phyloP scores from a whole-genome alignment of 768 basidiomycete genomes.

The Hydnomerulius pinastri region DNA sequence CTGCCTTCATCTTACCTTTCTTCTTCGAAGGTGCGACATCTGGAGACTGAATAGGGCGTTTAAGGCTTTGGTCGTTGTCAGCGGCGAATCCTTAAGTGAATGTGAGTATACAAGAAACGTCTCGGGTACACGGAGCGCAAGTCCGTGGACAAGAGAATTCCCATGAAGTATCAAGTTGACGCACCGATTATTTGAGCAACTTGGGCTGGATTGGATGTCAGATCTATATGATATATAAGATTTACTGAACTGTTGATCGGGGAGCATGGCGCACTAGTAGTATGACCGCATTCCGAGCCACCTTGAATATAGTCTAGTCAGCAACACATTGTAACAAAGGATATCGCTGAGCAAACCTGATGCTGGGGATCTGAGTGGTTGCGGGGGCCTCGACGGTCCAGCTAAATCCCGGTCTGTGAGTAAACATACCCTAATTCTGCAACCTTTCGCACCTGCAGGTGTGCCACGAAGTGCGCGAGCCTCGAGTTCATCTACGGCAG shows the following conservation, averaged over 20 bases:
- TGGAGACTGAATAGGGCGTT: conserved; percentile 4
- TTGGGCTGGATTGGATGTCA: neutral
- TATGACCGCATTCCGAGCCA: neutral
- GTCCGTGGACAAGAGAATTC: too few species aligned
- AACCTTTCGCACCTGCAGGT: conserved; percentile 9
- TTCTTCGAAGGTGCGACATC: conserved; percentile 21
- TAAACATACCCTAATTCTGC: neutral
- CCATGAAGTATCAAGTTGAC: conserved; percentile 10
- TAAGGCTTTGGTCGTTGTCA: neutral
- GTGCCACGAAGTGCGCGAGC: conserved; percentile 24
- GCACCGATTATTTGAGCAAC: conserved; percentile 15
- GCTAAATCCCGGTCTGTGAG: neutral
- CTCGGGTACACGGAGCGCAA: too few species aligned
- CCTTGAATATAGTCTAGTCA: conserved; percentile 9
- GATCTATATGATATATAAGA: neutral
- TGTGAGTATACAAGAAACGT: conserved; percentile 12
- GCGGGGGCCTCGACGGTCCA: neutral
- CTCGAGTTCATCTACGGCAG: conserved; percentile 51
- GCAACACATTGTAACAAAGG: neutral
- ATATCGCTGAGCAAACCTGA: conserved; percentile 9
- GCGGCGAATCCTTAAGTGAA: neutral
- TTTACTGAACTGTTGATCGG: neutral
- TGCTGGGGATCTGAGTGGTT: neutral
- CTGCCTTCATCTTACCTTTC: conserved; percentile 49
- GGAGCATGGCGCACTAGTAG: conserved; percentile 9